These are phyloP conservation scores for Trichoderma gamsii DNA, from an alignment of 495 filamentous ascomycete genomes.

Conservation along the genomic window DNA sequence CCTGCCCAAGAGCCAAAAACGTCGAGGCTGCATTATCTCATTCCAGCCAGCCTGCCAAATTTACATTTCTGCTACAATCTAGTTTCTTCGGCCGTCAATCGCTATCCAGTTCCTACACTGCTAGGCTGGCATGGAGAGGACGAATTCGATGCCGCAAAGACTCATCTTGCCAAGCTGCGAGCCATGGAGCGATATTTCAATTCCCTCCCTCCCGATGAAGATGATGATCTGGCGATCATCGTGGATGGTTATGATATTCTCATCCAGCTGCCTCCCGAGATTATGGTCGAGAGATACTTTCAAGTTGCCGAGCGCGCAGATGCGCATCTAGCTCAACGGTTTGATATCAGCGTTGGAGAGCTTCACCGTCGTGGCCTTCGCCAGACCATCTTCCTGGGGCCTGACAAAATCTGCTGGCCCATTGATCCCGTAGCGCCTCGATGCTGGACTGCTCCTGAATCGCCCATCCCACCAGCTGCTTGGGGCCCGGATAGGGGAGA, in stretches of 20 bases:
- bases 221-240: constrained; percentile 18
- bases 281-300: constrained; percentile 16
- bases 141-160: constrained; percentile 14
- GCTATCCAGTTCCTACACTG: constrained; percentile 12
- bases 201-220: neutral
- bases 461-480: constrained; percentile 20
- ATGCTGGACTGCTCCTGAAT: constrained; percentile 22
- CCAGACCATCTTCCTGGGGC: constrained; percentile 24
- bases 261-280: constrained; percentile 16
- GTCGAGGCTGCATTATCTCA: constrained; percentile 15
- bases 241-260: constrained; percentile 18
- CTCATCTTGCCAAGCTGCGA: constrained; percentile 16
- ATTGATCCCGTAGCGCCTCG: constrained; percentile 15
- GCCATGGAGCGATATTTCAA: constrained; percentile 13
- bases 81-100: constrained; percentile 10
- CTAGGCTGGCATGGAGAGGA: constrained; percentile 11
- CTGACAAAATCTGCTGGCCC: constrained; percentile 27
- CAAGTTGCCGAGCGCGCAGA: constrained; percentile 19
- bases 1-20: neutral
- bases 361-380: constrained; percentile 16
- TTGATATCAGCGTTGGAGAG: constrained; percentile 10
- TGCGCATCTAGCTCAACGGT: constrained; percentile 15
- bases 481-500: constrained; percentile 21
- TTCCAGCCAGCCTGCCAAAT: constrained; percentile 15
- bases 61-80: constrained; percentile 15